Percentiles rank a stretch among this genome's conserved stretches.
Conservation (phyloP, 176 grass and related monocot species). For the Rhipidocladum racemiflorum region DNA sequence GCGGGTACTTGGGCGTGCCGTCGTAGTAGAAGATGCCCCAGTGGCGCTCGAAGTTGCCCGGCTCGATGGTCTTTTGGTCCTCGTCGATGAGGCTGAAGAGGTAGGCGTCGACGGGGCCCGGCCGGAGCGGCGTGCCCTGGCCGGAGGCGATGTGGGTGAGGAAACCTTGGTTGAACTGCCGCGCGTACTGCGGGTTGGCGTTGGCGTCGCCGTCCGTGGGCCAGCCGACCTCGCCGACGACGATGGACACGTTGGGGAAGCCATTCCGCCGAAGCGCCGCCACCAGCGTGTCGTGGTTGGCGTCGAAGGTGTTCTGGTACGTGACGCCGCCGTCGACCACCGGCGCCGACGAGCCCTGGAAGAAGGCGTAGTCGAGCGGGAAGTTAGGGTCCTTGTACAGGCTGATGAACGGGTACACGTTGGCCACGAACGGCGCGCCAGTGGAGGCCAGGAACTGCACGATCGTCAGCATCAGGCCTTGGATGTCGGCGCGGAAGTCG, state of each 20-base stretch:
- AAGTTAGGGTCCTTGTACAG: conserved; percentile 71
- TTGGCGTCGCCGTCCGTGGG: conserved; percentile 71
- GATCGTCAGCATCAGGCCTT: conserved; percentile 58
- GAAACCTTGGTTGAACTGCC: conserved; percentile 75
- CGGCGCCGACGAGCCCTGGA: conserved; percentile 49
- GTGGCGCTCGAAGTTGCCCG: conserved; percentile 89
- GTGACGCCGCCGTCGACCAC: conserved; percentile 64
- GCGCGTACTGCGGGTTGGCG: conserved; percentile 53
- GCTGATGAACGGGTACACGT: conserved; percentile 91
- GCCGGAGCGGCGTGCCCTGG: conserved; percentile 66
- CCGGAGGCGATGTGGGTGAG: conserved; percentile 40
- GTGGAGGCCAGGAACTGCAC: conserved; percentile 61
- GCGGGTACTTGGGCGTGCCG: conserved; percentile 65
- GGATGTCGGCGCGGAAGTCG: conserved; percentile 75
- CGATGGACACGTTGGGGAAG: conserved; percentile 57
- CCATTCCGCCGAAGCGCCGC: conserved; percentile 63
- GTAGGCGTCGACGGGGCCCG: conserved; percentile 68
- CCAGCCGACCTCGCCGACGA: conserved; percentile 81
- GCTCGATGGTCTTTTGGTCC: conserved; percentile 72
- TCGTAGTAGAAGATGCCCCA: conserved; percentile 93
- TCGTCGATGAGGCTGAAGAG: conserved; percentile 89
- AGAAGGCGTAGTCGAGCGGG: conserved; percentile 87
- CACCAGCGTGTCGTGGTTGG: conserved; percentile 81
- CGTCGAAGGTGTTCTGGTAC: conserved; percentile 73
- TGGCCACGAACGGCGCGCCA: conserved; percentile 60